Conservation (phyloP, 768 basidiomycete genomes). For the Phaeotremella skinneri region DNA sequence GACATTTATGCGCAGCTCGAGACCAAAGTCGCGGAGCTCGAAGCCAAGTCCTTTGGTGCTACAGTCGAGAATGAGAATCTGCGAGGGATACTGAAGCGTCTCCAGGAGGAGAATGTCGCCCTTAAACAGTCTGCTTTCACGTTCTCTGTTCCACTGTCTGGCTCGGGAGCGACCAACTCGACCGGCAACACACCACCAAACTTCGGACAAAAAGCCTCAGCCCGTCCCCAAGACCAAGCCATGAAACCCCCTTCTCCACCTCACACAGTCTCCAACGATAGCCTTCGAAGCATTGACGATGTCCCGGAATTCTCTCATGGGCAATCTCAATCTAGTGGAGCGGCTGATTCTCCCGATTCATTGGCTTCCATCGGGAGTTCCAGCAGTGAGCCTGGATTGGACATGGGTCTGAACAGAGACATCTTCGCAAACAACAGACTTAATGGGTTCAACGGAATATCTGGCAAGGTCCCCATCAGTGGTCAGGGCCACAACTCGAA, state of each 20-base stretch:
- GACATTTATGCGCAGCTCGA: constrained; percentile 63
- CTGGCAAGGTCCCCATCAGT: not conserved
- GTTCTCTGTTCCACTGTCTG: constrained; percentile 66
- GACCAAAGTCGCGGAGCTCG: constrained; percentile 81
- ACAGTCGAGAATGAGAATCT: constrained; percentile 82
- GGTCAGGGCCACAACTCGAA: not conserved
- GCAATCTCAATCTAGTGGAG: constrained; percentile 7
- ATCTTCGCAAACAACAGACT: not conserved
- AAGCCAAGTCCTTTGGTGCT: constrained; percentile 72
- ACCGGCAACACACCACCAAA: constrained; percentile 5
- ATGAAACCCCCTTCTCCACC: constrained; percentile 38
- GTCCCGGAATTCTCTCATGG: constrained; percentile 14
- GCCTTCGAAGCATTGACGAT: constrained; percentile 30
- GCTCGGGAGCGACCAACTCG: constrained; percentile 10
- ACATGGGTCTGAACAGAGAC: not conserved
- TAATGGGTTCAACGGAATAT: not conserved
- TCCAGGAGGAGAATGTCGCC: constrained; percentile 81
- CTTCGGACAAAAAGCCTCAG: constrained; percentile 2
- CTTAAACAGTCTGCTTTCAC: constrained; percentile 82
- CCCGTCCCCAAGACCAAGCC: constrained; percentile 7
- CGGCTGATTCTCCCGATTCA: constrained; percentile 29
- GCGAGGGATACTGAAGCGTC: constrained; percentile 73
- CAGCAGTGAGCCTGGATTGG: not conserved
- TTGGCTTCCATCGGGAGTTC: constrained; percentile 24
- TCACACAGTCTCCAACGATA: constrained; percentile 25